Conservation (phyloP, 129 eudicot species). For the Centella asiatica region DNA sequence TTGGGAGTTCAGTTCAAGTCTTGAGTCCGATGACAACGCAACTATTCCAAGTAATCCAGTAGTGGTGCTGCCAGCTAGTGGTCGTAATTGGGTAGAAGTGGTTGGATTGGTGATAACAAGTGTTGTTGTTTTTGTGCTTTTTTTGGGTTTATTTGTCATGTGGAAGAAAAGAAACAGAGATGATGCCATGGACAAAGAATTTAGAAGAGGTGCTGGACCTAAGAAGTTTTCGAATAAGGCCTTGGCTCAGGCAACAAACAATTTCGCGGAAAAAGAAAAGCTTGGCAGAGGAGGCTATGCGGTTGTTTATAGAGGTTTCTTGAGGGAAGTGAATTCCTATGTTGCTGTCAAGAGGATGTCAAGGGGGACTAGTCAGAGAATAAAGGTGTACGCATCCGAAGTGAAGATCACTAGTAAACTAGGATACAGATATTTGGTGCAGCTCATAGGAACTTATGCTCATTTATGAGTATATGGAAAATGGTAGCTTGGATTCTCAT, state of each 20-base stretch:
- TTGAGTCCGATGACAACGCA: conserved; percentile 17
- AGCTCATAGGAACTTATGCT: conserved; percentile 26
- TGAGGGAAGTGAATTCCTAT: not conserved
- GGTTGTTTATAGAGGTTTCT: conserved; percentile 14
- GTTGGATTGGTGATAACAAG: not conserved
- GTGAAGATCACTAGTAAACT: conserved; percentile 28
- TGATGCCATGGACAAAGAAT: conserved; percentile 19
- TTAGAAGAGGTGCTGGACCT: conserved; percentile 22
- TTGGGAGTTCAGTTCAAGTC: conserved; percentile 39
- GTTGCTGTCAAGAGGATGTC: conserved; percentile 10
- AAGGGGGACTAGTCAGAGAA: conserved; percentile 18
- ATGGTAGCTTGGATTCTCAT: conserved; percentile 23
- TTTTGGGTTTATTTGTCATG: not conserved
- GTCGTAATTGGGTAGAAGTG: not conserved
- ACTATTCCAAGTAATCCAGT: conserved; percentile 3
- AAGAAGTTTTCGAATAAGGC: conserved; percentile 21
- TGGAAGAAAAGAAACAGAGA: not conserved
- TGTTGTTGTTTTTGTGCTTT: not conserved
- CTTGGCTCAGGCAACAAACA: conserved; percentile 17
- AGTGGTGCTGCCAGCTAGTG: not conserved
- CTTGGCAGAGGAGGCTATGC: conserved; percentile 26
- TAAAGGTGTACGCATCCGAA: conserved; percentile 27
- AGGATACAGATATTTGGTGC: conserved; percentile 27
- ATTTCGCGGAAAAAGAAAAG: conserved; percentile 15
- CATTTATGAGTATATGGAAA: conserved; percentile 12